Conservation (phyloP, 179 eudicot species). For the Sideroxylon spinosum region DNA sequence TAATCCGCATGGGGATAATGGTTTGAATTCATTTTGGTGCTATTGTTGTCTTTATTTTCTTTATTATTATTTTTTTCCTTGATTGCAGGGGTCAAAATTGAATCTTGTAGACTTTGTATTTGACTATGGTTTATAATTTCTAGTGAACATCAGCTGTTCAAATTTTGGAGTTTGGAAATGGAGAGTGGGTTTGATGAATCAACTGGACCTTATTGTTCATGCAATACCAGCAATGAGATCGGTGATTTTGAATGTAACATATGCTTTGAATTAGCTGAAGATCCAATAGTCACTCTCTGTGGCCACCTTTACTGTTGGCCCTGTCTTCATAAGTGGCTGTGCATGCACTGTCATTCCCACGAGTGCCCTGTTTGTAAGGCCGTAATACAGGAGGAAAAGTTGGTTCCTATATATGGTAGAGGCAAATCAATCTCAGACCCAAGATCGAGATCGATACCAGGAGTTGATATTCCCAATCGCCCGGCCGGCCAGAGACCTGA, state of each 20-base stretch:
- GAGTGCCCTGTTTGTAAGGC: conserved; percentile 50
- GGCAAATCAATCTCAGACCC: conserved; percentile 54
- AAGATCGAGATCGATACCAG: conserved; percentile 50
- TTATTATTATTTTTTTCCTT: too few relatives aligned
- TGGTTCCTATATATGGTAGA: conserved; percentile 61
- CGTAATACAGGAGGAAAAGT: conserved; percentile 47
- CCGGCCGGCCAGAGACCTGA: conserved; percentile 64
- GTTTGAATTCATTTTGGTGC: too few relatives aligned
- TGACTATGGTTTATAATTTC: too few relatives aligned
- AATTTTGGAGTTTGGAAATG: too few relatives aligned
- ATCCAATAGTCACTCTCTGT: conserved; percentile 40
- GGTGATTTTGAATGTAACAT: conserved; percentile 45
- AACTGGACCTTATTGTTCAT: too few relatives aligned
- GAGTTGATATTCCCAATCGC: conserved; percentile 48
- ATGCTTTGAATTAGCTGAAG: conserved; percentile 41
- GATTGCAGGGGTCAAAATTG: too few relatives aligned
- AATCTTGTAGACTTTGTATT: too few relatives aligned
- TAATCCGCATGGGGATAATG: too few relatives aligned
- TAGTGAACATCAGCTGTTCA: too few relatives aligned
- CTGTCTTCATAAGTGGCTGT: conserved; percentile 39
- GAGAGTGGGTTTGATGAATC: too few relatives aligned
- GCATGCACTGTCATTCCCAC: conserved; percentile 32
- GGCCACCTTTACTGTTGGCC: conserved; percentile 54
- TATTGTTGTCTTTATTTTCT: too few relatives aligned
- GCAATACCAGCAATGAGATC: conserved; percentile 18